Evolutionary conservation across 2,329 filamentous ascomycete genomes (phyloP).

Genomic region (Lachnellula hyalina): DNA sequence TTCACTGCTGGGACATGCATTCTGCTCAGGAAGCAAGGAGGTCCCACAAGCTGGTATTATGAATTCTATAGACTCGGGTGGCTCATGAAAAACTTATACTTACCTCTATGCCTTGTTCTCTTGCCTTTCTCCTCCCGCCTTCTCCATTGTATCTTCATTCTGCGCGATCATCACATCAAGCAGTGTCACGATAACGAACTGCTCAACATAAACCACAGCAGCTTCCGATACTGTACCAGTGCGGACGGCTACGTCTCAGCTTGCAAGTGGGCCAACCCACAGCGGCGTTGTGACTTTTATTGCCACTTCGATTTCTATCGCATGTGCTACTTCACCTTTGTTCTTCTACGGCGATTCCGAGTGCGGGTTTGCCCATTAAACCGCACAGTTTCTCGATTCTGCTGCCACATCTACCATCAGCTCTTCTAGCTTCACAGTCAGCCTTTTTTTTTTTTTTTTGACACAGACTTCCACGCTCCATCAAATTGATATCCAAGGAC

Average conservation of each 20-base stretch:
- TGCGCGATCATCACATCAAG: not conserved
- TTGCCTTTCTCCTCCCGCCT: not conserved
- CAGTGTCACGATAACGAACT: not conserved
- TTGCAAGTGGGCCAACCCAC: conserved; percentile 3
- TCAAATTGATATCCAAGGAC: not conserved
- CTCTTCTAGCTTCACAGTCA: too few relatives aligned
- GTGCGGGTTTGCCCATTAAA: not conserved
- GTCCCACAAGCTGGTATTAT: too few relatives aligned
- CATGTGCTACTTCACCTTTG: not conserved
- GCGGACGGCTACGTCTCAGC: conserved; percentile 1
- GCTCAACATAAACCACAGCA: not conserved
- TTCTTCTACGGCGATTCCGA: not conserved
- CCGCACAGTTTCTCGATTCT: not conserved
- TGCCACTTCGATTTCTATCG: not conserved
- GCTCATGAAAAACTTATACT: too few relatives aligned
- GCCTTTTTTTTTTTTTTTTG: too few relatives aligned
- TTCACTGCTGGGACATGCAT: too few relatives aligned
- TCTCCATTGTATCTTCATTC: not conserved
- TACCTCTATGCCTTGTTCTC: not conserved
- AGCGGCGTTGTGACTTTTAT: not conserved
- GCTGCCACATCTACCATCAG: not conserved
- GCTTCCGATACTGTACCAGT: not conserved
- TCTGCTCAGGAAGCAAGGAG: too few relatives aligned
- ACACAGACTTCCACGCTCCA: not conserved
- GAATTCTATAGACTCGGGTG: too few relatives aligned